These are phyloP conservation scores for Globisporangium ultimum DNA, from an alignment of 352 stramenopile species.

Conservation along the genomic window DNA sequence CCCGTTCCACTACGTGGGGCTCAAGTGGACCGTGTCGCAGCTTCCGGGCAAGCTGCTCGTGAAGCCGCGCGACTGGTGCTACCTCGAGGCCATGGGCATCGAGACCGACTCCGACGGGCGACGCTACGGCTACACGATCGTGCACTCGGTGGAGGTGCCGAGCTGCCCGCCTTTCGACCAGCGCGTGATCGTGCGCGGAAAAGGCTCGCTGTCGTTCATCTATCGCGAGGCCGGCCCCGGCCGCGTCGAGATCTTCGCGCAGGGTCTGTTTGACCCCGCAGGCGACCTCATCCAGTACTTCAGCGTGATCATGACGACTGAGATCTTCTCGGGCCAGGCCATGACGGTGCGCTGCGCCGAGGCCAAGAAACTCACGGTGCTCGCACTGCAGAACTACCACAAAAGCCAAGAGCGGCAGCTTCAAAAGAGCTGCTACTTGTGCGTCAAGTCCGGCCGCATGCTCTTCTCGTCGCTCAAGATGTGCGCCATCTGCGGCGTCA, in stretches of 20 bases:
- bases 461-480: conserved; percentile 17
- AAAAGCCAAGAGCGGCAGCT: background rate
- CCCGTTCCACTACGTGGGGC: conserved; percentile 47
- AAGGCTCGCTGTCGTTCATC: conserved; percentile 27
- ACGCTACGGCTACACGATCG: conserved; percentile 39
- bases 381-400: conserved; percentile 19
- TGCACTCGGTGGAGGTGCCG: conserved; percentile 44
- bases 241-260: conserved; percentile 39
- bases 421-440: conserved; percentile 16
- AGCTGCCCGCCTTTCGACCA: conserved; percentile 35
- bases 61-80: conserved; percentile 25
- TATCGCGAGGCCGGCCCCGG: conserved; percentile 36
- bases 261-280: conserved; percentile 39
- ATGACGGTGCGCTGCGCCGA: conserved; percentile 38
- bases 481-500: conserved; percentile 22
- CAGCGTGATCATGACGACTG: conserved; percentile 25
- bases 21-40: conserved; percentile 51
- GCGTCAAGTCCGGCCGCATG: conserved; percentile 11
- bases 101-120: conserved; percentile 23
- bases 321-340: conserved; percentile 33
- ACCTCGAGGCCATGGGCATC: conserved; percentile 49
- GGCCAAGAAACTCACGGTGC: conserved; percentile 53
- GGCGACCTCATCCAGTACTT: conserved; percentile 29
- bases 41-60: conserved; percentile 21
- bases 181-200: conserved; percentile 25